Conservation (phyloP, 83 land plant species). For the Isoetes engelmannii region DNA sequence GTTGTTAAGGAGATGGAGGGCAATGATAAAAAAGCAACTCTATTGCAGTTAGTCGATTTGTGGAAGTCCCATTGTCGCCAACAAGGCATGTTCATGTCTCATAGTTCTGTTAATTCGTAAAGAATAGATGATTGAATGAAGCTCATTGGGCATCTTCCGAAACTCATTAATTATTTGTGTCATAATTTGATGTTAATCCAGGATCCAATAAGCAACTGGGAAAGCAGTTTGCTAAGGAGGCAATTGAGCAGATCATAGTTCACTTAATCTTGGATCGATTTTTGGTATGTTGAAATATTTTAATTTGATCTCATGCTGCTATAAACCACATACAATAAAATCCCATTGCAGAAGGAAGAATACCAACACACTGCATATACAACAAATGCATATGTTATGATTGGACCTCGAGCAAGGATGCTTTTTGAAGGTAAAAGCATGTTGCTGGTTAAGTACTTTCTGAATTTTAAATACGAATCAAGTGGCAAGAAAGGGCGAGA, state of each 20-base stretch:
- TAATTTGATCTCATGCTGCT: neutral
- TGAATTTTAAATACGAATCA: too few relatives aligned
- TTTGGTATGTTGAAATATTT: conserved; percentile 19
- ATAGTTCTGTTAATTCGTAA: neutral
- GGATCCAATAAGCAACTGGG: conserved; percentile 8
- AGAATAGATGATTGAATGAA: neutral
- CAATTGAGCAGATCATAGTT: conserved; percentile 35
- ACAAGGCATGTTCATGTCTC: conserved; percentile 16
- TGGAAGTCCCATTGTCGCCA: conserved; percentile 33
- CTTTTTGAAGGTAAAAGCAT: conserved; percentile 25
- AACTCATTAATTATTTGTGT: neutral
- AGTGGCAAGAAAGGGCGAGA: neutral
- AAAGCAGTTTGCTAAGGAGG: conserved; percentile 35
- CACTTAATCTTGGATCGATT: conserved; percentile 38
- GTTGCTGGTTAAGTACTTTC: too few relatives aligned
- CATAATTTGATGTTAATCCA: neutral
- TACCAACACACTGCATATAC: conserved; percentile 47
- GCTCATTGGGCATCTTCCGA: neutral
- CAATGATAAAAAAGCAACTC: conserved; percentile 28
- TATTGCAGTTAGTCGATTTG: conserved; percentile 38
- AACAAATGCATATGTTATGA: conserved; percentile 35
- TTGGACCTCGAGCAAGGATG: conserved; percentile 22
- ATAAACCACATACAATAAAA: neutral
- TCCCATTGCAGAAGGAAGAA: conserved; percentile 33
- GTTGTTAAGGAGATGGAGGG: conserved; percentile 23